Conservation (phyloP, 148 eudicot species). For the Polygonum aviculare region DNA sequence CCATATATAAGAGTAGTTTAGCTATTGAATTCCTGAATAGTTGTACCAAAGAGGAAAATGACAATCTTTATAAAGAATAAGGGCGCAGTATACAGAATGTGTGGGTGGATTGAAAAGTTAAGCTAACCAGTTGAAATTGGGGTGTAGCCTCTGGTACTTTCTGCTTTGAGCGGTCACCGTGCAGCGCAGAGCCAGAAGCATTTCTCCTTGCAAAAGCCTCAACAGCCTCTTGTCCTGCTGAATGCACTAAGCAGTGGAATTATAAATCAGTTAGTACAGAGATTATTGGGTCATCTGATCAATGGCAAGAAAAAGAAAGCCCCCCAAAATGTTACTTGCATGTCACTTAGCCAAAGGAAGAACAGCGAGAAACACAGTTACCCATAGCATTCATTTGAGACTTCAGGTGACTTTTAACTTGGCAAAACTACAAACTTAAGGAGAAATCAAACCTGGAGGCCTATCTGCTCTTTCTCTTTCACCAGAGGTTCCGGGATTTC, state of each 20-base stretch:
- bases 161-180: constrained; percentile 29
- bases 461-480: constrained; percentile 12
- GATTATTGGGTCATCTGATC: background rate
- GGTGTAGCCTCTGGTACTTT: constrained; percentile 22
- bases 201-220: constrained; percentile 32
- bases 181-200: constrained; percentile 18
- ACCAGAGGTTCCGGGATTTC: constrained; percentile 22
- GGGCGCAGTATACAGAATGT: background rate
- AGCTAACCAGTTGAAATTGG: constrained; percentile 24
- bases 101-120: background rate
- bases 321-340: background rate
- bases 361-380: background rate
- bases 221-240: constrained; percentile 24
- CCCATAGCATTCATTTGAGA: background rate
- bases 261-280: background rate
- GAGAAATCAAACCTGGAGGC: constrained; percentile 23
- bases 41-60: too few species aligned
- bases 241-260: background rate
- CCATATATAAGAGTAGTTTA: too few species aligned
- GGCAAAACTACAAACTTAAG: background rate
- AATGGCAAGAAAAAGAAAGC: background rate
- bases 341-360: background rate
- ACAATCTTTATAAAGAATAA: too few species aligned
- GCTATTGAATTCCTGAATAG: too few species aligned
- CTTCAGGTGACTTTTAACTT: background rate